Evolutionary conservation across 768 basidiomycete genomes (phyloP), one percentile per base, ranked within the genome.

Genomic region (Boletus sp.): DNA sequence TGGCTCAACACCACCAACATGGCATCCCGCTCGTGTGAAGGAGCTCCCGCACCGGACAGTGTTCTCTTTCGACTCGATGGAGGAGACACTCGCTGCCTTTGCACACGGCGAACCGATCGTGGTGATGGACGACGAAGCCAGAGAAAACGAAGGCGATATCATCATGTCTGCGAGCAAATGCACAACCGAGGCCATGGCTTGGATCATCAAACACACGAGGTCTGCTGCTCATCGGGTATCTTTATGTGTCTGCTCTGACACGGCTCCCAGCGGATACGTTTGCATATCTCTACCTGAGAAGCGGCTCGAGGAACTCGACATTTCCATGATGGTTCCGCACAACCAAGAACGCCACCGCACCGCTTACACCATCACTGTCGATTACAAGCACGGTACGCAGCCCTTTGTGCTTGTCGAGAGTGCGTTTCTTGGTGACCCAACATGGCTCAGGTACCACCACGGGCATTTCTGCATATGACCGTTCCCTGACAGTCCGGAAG

Each of bases 121-220:
- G 1, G 97, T 98, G 7, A 93, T 98, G 88, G 97, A 99, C 70
- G 96, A 98, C 72, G 91, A 97, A 72, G 78, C 79, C 59, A 78
- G 97, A 55, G 97, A 99, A 75, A 99, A 99, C 69, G 97, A 99
- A 69, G 96, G 97, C 2, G 97, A 99, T 71, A 75, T 99, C 54
- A 93, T 98, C 67, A 88, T 93, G 65, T 84, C 96, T 14, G 97
- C 84, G 3, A 78, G 79, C 25, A 81, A 84, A 48, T 85, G 91
- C 60, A 93, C 94, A 37, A 91, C 93, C 1, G 91, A 98, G 72
- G 91, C 94, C 67, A 98, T 99, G 97, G 96, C 97, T 1, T 99
- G 93, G 93, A 89, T 99, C 82, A 94, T 99, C 69, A 88, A 89
- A 66, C 87, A 95, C 69, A 92, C 93, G 0, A 97, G 93, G 96